Conservation (phyloP, 306 rosid genomes). For the Spatholobus suberectus region DNA sequence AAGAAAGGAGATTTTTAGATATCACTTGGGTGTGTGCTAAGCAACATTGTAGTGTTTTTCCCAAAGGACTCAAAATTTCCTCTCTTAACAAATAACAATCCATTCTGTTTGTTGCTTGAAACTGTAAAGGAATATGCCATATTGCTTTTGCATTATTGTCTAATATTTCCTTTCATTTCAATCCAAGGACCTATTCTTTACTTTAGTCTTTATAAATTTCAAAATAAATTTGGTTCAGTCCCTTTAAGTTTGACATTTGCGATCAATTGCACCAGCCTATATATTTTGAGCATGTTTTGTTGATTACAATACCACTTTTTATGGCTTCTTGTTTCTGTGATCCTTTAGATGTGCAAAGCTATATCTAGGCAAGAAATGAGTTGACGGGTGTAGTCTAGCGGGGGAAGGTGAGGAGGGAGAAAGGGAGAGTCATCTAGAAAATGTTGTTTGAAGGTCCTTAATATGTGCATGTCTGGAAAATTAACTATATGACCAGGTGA, state of each 20-base stretch:
- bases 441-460: neutral
- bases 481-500: neutral
- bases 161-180: neutral
- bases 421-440: neutral
- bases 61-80: neutral
- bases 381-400: neutral
- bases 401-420: neutral
- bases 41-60: neutral
- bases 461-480: neutral
- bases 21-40: neutral
- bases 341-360: neutral
- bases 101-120: conserved; percentile 1
- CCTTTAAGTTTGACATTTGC: neutral
- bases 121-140: neutral
- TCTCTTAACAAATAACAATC: neutral
- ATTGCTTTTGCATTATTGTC: neutral
- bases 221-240: neutral
- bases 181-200: neutral
- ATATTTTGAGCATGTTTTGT: neutral
- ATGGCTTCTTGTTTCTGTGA: neutral
- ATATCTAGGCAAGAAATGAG: neutral
- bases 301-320: neutral
- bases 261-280: neutral
- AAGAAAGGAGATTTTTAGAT: neutral
- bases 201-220: neutral